Evolutionary conservation across 179 eudicot species (phyloP), one percentile per base, ranked within the genome.

Genomic region (Silene noctiflora): DNA sequence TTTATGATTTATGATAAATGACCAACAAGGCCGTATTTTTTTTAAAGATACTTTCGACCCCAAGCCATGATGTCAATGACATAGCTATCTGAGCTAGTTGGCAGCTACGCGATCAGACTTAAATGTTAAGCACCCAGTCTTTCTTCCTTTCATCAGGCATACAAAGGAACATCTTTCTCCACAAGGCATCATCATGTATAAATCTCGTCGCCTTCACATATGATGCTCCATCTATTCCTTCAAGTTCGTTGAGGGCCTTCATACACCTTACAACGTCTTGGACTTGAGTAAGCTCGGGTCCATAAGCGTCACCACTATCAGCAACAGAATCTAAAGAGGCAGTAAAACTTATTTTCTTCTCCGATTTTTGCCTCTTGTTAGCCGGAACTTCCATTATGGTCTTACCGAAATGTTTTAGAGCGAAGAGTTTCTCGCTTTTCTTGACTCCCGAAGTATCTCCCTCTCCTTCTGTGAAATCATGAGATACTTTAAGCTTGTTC

Each of bases 141-240:
- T 81, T 81, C 76, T 81, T 81, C 81, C 84, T 74, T 20, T 78
- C 44, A 74, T 63, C 78, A 62, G 84, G 84, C 84, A 81, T 81
- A 63, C 84, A 77, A 17, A 81, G 84, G 67, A 81, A 81, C 84
- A 81, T 81, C 56, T 81, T 81, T 81, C 84, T 74, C 84, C 84
- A 81, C 20, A 81, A 48, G 17, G 69, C 73, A 24, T 81, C 84
- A 21, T 78, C 84, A 56, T 81, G 84, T 42, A 81, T 74, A 64
- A 77, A 69, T 64, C 68, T 81, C 6, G 81, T 42, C 21, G 79
- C 84, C 76, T 81, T 81, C 42, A 78, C 84, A 6, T 81, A 81
- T 22, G 78, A 69, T 7, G 75, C 56, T 62, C 84, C 84, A 64
- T 78, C 76, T n/a, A 81, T 78, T 22, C 76, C 84, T 69, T 81